Evolutionary conservation across 2,329 filamentous ascomycete genomes (phyloP), one percentile per base, ranked within the genome.

Genomic region (Coniochaeta sp.): DNA sequence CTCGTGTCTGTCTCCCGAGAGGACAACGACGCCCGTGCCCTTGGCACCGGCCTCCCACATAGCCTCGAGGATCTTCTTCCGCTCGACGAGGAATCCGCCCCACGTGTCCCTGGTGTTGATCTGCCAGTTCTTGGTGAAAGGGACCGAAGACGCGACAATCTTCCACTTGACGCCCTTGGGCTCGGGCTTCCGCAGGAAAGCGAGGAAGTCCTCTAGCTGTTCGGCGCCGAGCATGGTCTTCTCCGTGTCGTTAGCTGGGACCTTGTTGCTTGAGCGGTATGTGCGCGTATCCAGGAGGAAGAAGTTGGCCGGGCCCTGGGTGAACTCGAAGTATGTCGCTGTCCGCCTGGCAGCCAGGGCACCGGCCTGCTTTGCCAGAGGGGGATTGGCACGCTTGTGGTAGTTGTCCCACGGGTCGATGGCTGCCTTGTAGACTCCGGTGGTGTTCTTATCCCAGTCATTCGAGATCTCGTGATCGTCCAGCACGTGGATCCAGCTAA

Each of bases 391-490:
- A 3, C 86, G 82, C 36, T 87, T 88, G 63, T 99, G 93, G 70
- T 99, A 99, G 69, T 92, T 85, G 55, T 87, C 79, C 79, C 90
- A 99, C 0, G 93, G 91, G 62, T 96, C 91, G 52, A 90, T 85
- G 4, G 93, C 93, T 0, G 89, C 84, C 2, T 81, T 74, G 70
- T 93, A 97, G 0, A 96, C 83, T 6, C 90, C 90, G 0, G 90
- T 92, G 16, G 84, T 88, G 70, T 93, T 95, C 19, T 83, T 80
- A 62, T 89, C 86, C 92, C 93, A 98, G 74, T 98, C 95, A 67
- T 99, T 98, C 5, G 84, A 84, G 63, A 99, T 97, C 71, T 99
- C 95, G 69, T 99, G 95, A 71, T 99, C 95, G 70, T 99, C 95
- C 7, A 97, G 83, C 2, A 96, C 93, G 69, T 99, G 95, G 52